These are phyloP conservation scores for Domatiomyces catenatus DNA, from an alignment of 2,329 filamentous ascomycete genomes.

Conservation along the genomic window DNA sequence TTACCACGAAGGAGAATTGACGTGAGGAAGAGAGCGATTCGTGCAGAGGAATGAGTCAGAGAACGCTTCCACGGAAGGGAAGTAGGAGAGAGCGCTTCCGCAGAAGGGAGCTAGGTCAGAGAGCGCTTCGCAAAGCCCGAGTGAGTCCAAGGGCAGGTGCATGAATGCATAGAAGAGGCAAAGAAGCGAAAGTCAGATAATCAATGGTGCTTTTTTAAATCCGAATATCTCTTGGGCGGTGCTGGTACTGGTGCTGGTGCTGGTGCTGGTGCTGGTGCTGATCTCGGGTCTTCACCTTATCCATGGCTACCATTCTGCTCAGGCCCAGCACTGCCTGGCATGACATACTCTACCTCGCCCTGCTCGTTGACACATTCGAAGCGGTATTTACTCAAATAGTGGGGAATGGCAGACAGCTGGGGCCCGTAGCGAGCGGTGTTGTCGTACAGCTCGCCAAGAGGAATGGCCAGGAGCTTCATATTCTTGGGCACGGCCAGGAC, in stretches of 20 bases:
- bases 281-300: not conserved
- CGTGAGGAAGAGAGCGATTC: not conserved
- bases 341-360: slow-evolving; percentile 70
- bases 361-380: slow-evolving; percentile 95
- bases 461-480: slow-evolving; percentile 96
- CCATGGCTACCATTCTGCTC: not conserved
- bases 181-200: not conserved
- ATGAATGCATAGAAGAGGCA: not conserved
- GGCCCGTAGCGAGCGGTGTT: slow-evolving; percentile 91
- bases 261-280: not conserved
- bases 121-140: not conserved
- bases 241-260: not conserved
- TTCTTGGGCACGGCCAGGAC: slow-evolving; percentile 96
- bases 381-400: slow-evolving; percentile 86
- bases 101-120: too few relatives aligned
- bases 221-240: not conserved
- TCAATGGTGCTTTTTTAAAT: not conserved
- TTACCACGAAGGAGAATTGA: not conserved
- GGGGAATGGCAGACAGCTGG: slow-evolving; percentile 89
- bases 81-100: too few relatives aligned
- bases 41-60: not conserved
- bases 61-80: not conserved
- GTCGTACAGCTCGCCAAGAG: slow-evolving; percentile 94
- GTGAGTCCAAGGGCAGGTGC: not conserved
- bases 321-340: slow-evolving; percentile 43